Evolutionary conservation across 768 basidiomycete genomes (phyloP).

Genomic region (Auricularia sp.): DNA sequence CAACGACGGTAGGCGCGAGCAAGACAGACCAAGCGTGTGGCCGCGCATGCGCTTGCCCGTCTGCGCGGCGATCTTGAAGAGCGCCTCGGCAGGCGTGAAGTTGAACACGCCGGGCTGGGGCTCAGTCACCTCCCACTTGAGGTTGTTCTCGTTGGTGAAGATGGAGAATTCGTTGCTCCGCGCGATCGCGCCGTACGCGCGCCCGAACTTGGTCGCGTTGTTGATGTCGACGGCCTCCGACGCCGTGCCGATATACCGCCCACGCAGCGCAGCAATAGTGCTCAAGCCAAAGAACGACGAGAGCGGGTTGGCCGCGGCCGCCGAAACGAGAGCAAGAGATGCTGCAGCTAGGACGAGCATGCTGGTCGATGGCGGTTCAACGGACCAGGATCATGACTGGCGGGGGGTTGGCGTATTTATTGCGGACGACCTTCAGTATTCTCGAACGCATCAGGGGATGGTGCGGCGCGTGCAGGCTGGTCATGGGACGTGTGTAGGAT

Average conservation of each 20-base stretch:
- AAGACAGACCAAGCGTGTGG: neutral
- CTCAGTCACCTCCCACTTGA: conserved; percentile 7
- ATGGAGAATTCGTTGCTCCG: neutral
- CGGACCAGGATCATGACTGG: too few relatives aligned
- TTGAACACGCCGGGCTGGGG: conserved; percentile 2
- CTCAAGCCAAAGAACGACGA: neutral
- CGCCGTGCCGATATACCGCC: neutral
- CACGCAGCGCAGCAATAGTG: neutral
- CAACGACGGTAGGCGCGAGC: too few relatives aligned
- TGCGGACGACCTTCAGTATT: too few relatives aligned
- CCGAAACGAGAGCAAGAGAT: neutral
- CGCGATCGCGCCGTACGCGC: neutral
- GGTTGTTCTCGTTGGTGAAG: conserved; percentile 3
- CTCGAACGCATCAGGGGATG: neutral
- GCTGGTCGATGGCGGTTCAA: neutral
- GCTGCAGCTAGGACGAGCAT: neutral
- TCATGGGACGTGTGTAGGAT: too few relatives aligned
- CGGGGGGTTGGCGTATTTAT: too few relatives aligned
- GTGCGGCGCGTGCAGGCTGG: neutral
- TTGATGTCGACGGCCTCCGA: neutral
- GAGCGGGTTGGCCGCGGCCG: neutral
- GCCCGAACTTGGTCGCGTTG: neutral
- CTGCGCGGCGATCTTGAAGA: conserved; percentile 1
- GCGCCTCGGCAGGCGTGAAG: conserved; percentile 1
- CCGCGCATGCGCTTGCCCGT: conserved; percentile 1